A percentile compares a stretch with the other conserved stretches of the same genome.
phyloP scores from a whole-genome alignment of 805 yeast species.

The Lipomyces sp. region DNA sequence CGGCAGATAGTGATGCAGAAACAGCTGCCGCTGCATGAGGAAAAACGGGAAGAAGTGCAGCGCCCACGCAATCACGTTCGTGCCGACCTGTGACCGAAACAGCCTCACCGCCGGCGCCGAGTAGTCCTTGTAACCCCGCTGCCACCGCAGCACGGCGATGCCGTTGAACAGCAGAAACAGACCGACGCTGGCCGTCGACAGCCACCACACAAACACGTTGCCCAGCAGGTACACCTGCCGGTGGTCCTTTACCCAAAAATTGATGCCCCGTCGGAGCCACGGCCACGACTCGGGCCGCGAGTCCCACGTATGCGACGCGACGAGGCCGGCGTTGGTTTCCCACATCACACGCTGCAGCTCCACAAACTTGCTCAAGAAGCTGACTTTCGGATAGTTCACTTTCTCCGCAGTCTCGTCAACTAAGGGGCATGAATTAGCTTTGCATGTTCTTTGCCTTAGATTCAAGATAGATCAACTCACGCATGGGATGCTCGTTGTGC shows the following conservation, averaged over 20 bases:
- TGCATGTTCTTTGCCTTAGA: too few relatives aligned
- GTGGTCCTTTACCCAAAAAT: slow-evolving; percentile 49
- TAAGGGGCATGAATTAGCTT: too few relatives aligned
- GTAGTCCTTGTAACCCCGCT: slow-evolving; percentile 39
- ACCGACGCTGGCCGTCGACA: slow-evolving; percentile 40
- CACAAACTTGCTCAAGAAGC: slow-evolving; percentile 50
- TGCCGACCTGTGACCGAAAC: slow-evolving; percentile 42
- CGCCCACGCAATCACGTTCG: slow-evolving; percentile 66
- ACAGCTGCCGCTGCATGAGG: slow-evolving; percentile 88
- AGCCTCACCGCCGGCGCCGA: slow-evolving; percentile 32
- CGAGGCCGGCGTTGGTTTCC: slow-evolving; percentile 46
- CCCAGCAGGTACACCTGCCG: slow-evolving; percentile 59
- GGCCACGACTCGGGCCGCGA: slow-evolving; percentile 62
- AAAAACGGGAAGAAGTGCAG: slow-evolving; percentile 89
- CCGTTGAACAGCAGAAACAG: slow-evolving; percentile 33
- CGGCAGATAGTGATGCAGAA: slow-evolving; percentile 90
- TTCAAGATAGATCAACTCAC: slow-evolving; percentile 29
- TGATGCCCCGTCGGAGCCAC: slow-evolving; percentile 54
- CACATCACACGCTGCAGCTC: slow-evolving; percentile 61
- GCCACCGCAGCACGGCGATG: slow-evolving; percentile 40
- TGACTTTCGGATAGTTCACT: slow-evolving; percentile 38
- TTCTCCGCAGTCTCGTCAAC: slow-evolving; percentile 38
- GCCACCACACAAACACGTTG: slow-evolving; percentile 56
- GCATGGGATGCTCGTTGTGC: slow-evolving; percentile 54
- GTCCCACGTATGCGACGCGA: slow-evolving; percentile 49